These are phyloP conservation scores for Lablab purpureus DNA, from an alignment of 306 rosid genomes.

Conservation along the genomic window DNA sequence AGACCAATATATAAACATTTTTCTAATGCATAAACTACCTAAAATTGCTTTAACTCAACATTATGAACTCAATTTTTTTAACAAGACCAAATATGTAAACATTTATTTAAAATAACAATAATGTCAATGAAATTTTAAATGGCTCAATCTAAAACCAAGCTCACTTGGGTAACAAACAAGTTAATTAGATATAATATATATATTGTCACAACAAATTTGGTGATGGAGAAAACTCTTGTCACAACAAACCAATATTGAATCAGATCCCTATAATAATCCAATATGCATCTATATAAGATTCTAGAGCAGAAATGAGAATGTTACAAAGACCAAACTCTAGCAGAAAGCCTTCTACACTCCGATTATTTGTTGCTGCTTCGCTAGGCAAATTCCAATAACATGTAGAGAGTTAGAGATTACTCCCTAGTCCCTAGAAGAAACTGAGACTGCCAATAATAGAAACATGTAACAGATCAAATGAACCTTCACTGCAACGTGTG, in stretches of 20 bases:
- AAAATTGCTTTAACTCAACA: not conserved
- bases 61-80: not conserved
- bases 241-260: constrained; percentile 24
- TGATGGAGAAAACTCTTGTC: not conserved
- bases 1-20: not conserved
- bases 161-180: not conserved
- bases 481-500: constrained; percentile 38
- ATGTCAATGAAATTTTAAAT: not conserved
- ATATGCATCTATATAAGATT: constrained; percentile 40
- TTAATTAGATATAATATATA: not conserved
- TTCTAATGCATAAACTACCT: not conserved
- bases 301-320: constrained; percentile 16
- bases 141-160: not conserved
- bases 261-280: constrained; percentile 21
- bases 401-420: constrained; percentile 34
- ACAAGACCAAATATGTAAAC: not conserved
- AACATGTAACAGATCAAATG: constrained; percentile 28
- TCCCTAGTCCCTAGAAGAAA: constrained; percentile 28
- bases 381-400: constrained; percentile 30
- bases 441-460: constrained; percentile 36
- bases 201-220: not conserved
- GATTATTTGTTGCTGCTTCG: constrained; percentile 19
- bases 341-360: constrained; percentile 19
- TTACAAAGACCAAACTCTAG: constrained; percentile 30
- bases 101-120: not conserved